Base-by-base conservation (phyloP, 495 filamentous ascomycete genomes). In the Elasticomyces elasticus region DNA sequence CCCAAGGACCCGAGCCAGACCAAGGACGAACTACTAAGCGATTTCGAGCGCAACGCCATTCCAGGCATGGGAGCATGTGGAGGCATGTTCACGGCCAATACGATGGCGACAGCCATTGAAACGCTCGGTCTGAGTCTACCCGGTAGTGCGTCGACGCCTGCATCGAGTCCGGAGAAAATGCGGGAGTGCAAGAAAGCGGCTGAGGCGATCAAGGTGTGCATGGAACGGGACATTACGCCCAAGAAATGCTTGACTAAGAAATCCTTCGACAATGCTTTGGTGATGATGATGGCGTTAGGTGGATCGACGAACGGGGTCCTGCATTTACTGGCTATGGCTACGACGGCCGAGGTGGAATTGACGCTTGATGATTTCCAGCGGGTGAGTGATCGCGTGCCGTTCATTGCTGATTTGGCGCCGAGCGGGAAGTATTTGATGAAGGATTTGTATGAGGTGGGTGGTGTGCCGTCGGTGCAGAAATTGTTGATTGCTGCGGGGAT, bases 1-100 rank as follows among this genome's bases (percentile, higher is more conserved):
- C 75, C 77, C 0, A 69, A 81, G 11, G 76, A 83, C 49, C 75
- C 71, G 1, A 72, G 71, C 57, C 78, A 78, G 61, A 85, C 77
- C 2, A 76, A 85, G 26, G 81, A 81, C 52, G 87, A 95, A 38
- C 79, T 96, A 51, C 81, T 96, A 74, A 81, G 84, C 44, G 92
- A 96, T 66, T 76, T 98, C 28, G 86, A 94, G 69, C 76, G 74
- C 42, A 75, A 95, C 59, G 82, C 91, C 3, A 96, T 92, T 67
- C 92, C 92, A 23, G 89, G 87, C 13, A 82, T 86, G 13, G 91
- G 91, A 28, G 90, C 89, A n/a, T 98, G 92, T 62, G 92, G 92
- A 58, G 92, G 92, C 45, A 98, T 83, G 81, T 98, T 86, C 69
- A 98, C 92, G 1, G 92, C 92, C 51, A 98, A 98, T 68, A 96